These are phyloP conservation scores for Cicer cuneatum DNA, from an alignment of 306 rosid species.

Conservation along the genomic window DNA sequence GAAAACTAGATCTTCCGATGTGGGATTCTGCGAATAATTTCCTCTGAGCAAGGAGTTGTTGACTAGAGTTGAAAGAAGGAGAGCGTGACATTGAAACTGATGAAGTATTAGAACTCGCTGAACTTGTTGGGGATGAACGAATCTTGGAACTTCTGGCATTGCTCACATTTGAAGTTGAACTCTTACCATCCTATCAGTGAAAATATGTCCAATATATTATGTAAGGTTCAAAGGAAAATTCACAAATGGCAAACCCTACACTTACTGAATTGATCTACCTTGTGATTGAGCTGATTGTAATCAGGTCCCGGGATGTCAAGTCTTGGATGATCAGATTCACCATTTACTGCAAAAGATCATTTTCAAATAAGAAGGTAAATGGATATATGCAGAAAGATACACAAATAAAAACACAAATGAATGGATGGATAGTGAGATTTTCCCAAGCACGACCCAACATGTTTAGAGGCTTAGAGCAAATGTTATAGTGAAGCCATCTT, in stretches of 20 bases:
- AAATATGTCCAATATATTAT: constrained; percentile 6
- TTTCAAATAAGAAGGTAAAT: background rate
- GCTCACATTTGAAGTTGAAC: constrained; percentile 43
- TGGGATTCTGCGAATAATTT: constrained; percentile 70
- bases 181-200: constrained; percentile 53
- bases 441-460: background rate
- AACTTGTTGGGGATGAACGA: constrained; percentile 37
- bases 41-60: constrained; percentile 66
- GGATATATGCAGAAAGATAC: no score
- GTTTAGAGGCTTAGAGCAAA: no score
- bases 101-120: constrained; percentile 44
- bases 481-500: no score
- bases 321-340: constrained; percentile 68
- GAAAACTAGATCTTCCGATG: constrained; percentile 75
- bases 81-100: constrained; percentile 44
- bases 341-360: constrained; percentile 55
- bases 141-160: constrained; percentile 35
- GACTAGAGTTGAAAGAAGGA: constrained; percentile 64
- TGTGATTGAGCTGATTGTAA: constrained; percentile 46
- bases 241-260: constrained; percentile 41
- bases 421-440: background rate
- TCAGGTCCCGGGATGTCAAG: constrained; percentile 61
- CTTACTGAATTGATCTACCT: constrained; percentile 56
- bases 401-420: background rate
- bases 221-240: constrained; percentile 26